Base-by-base conservation (phyloP, 306 rosid genomes). In the Trifolium fragiferum region DNA sequence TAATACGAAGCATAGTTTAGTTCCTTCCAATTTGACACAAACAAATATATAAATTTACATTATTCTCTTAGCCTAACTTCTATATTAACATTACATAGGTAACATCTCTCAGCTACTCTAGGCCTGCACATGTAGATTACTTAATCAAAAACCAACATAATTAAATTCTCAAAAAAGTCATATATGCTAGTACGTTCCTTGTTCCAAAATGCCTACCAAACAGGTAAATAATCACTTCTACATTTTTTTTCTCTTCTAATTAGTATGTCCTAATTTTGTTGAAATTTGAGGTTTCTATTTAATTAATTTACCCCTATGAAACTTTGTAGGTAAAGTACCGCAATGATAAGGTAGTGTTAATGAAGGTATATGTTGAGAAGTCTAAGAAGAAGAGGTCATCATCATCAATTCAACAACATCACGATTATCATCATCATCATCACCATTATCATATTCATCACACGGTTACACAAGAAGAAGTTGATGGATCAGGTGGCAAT, bases 281-380 rank as follows among this genome's bases (percentile, higher is more conserved):
- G 76, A 69, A 78, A 58, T 25, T 5, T 59, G 10, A 7, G 16
- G 38, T 58, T 58, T 58, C 9, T 25, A 23, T 58, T 23, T 14
- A 13, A 12, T 23, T 14, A 13, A 12, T 57, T 23, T 58, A 50
- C 4, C 9, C 5, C 10, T 54, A 10, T 54, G 8, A 53, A 3
- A 20, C 10, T 54, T 60, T 81, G 44, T 69, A 84, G 96, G 87
- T 81, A 68, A 79, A 10, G 54, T 69, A 68, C 66, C 16, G 83
- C 61, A 86, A 65, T 74, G 88, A 78, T 13, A 88, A 87, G 81
- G 75, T 68, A 37, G 96, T 88, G 73, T 1, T 83, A 19, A 81
- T 93, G 71, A 83, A 78, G 0, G 77, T 84, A 33, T 87, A 92
- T 64, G 85, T 80, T 16, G 96, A 90, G 87, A 86, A 69, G 83